Conservation (phyloP, 2,329 filamentous ascomycete genomes). For the Hymenoscyphus salicellus region DNA sequence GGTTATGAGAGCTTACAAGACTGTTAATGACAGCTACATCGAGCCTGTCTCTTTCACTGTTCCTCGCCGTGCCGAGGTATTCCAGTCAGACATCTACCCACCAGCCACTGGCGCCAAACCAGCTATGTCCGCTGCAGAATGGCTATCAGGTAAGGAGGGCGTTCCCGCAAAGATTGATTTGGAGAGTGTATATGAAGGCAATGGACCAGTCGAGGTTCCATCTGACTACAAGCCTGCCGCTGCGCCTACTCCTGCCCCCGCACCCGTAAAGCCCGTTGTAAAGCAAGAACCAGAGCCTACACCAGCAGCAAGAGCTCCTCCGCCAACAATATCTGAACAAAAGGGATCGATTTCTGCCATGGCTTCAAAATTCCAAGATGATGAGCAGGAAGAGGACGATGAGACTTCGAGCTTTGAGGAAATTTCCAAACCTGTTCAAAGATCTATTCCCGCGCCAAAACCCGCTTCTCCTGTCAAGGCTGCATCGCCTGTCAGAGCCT, state of each 20-base stretch:
- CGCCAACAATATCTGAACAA: conserved; percentile 76
- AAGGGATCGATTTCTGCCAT: conserved; percentile 81
- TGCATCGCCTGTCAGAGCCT: conserved; percentile 34
- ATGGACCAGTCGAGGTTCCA: conserved; percentile 72
- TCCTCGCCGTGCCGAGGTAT: conserved; percentile 85
- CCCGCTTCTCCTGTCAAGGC: conserved; percentile 44
- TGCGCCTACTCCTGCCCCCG: conserved; percentile 39
- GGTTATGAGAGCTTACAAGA: conserved; percentile 94
- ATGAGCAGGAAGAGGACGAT: conserved; percentile 57
- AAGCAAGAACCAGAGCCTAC: conserved; percentile 54
- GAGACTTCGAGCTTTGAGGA: conserved; percentile 82
- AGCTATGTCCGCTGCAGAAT: conserved; percentile 75
- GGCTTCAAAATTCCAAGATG: conserved; percentile 82
- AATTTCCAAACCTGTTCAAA: conserved; percentile 70
- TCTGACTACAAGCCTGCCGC: conserved; percentile 62
- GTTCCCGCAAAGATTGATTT: conserved; percentile 90
- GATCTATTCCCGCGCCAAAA: conserved; percentile 43
- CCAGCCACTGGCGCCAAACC: conserved; percentile 78
- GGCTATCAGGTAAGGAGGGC: conserved; percentile 80
- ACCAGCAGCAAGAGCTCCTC: conserved; percentile 49
- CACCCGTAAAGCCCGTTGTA: conserved; percentile 43
- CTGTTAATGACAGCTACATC: conserved; percentile 88
- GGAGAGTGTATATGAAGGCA: conserved; percentile 85
- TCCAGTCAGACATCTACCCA: conserved; percentile 96
- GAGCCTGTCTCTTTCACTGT: conserved; percentile 98